These are phyloP conservation scores for Trypanosoma conorhini DNA, from an alignment of 208 protist genomes.

Conservation along the genomic window DNA sequence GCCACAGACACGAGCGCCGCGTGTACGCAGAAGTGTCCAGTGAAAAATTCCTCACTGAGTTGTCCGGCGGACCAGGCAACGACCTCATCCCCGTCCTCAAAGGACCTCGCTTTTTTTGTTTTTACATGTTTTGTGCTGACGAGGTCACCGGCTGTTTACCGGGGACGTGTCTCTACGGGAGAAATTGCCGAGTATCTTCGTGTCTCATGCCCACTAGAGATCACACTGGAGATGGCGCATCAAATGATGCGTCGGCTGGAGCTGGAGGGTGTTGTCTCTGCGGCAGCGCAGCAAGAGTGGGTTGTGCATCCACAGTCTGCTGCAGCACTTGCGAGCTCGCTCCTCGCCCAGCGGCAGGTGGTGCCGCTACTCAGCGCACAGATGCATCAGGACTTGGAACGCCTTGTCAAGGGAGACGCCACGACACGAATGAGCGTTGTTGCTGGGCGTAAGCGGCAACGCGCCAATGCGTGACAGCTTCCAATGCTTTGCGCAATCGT, in stretches of 20 bases:
- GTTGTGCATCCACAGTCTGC: constrained; percentile 2
- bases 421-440: constrained; percentile 5
- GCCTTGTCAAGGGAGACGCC: constrained; percentile 1
- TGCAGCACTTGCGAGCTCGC: constrained; percentile 5
- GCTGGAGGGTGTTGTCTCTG: constrained; percentile 28
- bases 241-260: constrained; percentile 39
- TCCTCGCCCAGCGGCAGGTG: constrained; percentile 18
- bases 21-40: background rate
- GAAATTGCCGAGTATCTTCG: constrained; percentile 58
- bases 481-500: background rate
- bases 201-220: constrained; percentile 51
- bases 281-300: constrained; percentile 16
- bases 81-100: background rate
- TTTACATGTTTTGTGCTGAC: constrained; percentile 60
- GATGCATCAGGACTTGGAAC: constrained; percentile 21
- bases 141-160: constrained; percentile 32
- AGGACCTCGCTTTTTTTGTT: constrained; percentile 47
- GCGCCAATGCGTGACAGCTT: background rate
- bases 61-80: background rate
- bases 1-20: background rate
- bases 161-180: constrained; percentile 37
- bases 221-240: constrained; percentile 29
- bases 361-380: constrained; percentile 30
- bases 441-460: constrained; percentile 13
- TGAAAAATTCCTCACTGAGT: constrained; percentile 3